A percentile compares a stretch with the other conserved stretches of the same genome.
Evolutionary conservation across 176 grass and related monocot species (phyloP).

Genomic region (Dendrocalamus sinicus): DNA sequence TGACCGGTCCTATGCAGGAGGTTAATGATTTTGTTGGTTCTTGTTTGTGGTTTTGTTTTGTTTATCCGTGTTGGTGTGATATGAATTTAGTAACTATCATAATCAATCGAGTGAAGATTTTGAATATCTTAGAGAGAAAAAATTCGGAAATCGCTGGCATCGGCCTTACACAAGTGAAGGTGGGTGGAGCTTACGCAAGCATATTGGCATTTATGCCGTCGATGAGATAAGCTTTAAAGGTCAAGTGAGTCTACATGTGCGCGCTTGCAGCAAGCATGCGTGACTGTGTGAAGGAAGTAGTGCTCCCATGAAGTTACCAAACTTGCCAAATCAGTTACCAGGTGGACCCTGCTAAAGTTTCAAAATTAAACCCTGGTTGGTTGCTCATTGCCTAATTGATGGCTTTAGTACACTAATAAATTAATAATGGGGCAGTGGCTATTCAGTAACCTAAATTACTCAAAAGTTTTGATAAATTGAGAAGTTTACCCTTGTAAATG

Average conservation of each 20-base stretch:
- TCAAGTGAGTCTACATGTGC: conserved; percentile 6
- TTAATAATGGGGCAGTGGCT: neutral
- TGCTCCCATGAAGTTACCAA: conserved; percentile 26
- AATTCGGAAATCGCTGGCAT: too few relatives aligned
- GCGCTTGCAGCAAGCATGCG: conserved; percentile 7
- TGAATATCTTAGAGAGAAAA: too few relatives aligned
- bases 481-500: neutral
- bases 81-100: too few relatives aligned
- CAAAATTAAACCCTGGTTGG: neutral
- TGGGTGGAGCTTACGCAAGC: conserved; percentile 52
- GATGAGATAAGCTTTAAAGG: conserved; percentile 38
- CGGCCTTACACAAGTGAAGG: neutral
- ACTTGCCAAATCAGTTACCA: conserved; percentile 28
- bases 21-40: too few relatives aligned
- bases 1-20: too few relatives aligned
- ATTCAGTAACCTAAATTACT: neutral
- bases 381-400: conserved; percentile 17
- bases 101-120: too few relatives aligned
- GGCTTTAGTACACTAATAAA: neutral
- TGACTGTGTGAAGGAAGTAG: neutral
- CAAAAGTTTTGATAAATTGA: neutral
- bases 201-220: conserved; percentile 57
- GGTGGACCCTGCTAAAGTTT: conserved; percentile 17
- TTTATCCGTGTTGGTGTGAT: too few relatives aligned
- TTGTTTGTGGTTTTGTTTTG: too few relatives aligned